A percentile compares a stretch with the other conserved stretches of the same genome.
These are phyloP conservation scores for Naematelia aurantialba DNA, from an alignment of 768 basidiomycete genomes.

Conservation along the genomic window DNA sequence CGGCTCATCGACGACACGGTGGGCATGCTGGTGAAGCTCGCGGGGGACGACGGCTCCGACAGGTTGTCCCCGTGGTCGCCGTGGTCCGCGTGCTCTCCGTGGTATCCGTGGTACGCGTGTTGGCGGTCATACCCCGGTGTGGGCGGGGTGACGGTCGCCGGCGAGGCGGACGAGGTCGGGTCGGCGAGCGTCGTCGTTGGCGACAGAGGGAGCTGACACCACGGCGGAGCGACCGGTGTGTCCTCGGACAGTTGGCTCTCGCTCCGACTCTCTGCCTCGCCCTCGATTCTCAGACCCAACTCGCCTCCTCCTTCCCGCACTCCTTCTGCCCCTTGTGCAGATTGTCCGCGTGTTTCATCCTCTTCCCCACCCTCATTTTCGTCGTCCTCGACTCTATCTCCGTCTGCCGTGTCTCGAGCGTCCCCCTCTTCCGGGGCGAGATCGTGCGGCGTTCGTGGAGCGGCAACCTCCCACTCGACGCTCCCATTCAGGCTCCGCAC, in stretches of 20 bases:
- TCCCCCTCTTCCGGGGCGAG: neutral
- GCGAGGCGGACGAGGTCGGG: no score
- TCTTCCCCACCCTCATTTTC: neutral
- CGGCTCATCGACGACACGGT: conserved; percentile 26
- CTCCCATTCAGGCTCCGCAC: conserved; percentile 21
- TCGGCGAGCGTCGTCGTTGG: conserved; percentile 8
- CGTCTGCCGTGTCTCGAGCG: neutral
- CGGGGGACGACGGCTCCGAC: conserved; percentile 30
- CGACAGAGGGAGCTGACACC: neutral
- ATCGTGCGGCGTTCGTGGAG: neutral
- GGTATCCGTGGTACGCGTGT: no score
- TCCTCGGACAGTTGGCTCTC: neutral
- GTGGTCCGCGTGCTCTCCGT: no score
- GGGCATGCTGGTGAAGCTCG: conserved; percentile 28
- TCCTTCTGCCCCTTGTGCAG: no score
- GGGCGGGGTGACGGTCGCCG: no score
- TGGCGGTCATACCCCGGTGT: no score
- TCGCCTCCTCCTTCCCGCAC: no score
- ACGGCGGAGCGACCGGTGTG: neutral
- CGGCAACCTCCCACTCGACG: conserved; percentile 8
- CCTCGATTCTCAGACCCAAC: no score
- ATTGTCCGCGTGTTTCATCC: no score
- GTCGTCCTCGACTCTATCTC: neutral
- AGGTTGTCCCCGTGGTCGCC: neutral
- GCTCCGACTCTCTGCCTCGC: neutral